phyloP scores from a whole-genome alignment of 1,284 basidiomycete genomes.

The Fomitopsis betulina region DNA sequence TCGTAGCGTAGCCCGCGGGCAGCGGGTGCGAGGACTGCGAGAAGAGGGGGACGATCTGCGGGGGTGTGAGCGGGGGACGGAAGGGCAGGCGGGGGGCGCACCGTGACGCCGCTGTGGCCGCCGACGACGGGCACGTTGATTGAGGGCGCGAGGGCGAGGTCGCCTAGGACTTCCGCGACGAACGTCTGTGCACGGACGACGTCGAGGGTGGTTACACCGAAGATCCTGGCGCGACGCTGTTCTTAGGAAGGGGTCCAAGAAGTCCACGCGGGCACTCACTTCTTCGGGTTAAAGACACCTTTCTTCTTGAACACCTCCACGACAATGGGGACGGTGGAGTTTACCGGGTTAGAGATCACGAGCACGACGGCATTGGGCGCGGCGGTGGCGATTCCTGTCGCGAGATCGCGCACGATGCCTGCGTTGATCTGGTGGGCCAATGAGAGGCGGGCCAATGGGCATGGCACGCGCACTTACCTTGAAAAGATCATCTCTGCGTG shows the following conservation, averaged over 20 bases:
- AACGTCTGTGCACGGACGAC: constrained; percentile 97
- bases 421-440: constrained; percentile 89
- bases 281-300: constrained; percentile 88
- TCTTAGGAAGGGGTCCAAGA: constrained; percentile 21
- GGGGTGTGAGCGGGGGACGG: too few species aligned
- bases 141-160: constrained; percentile 58
- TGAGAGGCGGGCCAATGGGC: neutral
- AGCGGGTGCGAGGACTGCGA: constrained; percentile 83
- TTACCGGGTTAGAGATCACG: constrained; percentile 96
- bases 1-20: constrained; percentile 49
- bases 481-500: constrained; percentile 86
- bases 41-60: constrained; percentile 89
- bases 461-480: constrained; percentile 51
- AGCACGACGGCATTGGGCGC: constrained; percentile 92
- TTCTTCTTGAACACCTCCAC: constrained; percentile 94
- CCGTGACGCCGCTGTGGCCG: constrained; percentile 94
- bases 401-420: constrained; percentile 92
- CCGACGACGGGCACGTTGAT: constrained; percentile 90
- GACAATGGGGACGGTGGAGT: constrained; percentile 97
- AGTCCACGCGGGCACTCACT: constrained; percentile 39
- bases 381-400: constrained; percentile 79
- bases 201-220: constrained; percentile 98
- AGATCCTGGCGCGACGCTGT: constrained; percentile 51
- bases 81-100: constrained; percentile 27
- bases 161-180: constrained; percentile 76